Evolutionary conservation across 192 early-diverging fungal species (phyloP).

Genomic region (Coemansia umbellata): DNA sequence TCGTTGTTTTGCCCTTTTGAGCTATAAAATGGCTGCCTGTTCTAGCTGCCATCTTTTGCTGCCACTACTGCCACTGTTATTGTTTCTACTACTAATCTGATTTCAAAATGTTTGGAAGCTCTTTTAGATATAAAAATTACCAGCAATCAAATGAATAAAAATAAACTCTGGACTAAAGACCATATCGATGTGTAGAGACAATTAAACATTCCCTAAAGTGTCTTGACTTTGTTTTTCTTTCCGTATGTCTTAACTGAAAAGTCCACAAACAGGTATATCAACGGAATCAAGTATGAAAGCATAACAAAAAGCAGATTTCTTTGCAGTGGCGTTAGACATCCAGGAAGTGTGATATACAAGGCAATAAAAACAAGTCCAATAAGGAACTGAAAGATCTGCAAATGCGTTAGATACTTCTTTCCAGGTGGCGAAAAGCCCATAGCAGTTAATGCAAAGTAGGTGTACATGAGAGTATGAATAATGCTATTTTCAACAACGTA

Average conservation of each 20-base stretch:
- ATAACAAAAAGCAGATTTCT: conserved; percentile 65
- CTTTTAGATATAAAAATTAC: conserved; percentile 2
- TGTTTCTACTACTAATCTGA: too few species aligned
- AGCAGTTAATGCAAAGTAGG: conserved; percentile 73
- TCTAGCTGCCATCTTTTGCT: too few species aligned
- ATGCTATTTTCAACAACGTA: conserved; percentile 78
- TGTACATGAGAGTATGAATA: conserved; percentile 86
- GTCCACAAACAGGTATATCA: conserved; percentile 77
- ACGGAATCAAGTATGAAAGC: conserved; percentile 69
- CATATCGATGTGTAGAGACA: too few species aligned
- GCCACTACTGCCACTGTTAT: too few species aligned
- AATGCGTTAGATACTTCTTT: conserved; percentile 76
- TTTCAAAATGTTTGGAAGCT: background rate
- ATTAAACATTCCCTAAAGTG: too few species aligned
- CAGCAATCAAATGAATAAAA: background rate
- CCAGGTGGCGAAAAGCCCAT: conserved; percentile 72
- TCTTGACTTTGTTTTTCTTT: conserved; percentile 41
- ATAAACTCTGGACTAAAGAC: too few species aligned
- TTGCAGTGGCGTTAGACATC: conserved; percentile 57
- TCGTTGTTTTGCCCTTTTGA: too few species aligned
- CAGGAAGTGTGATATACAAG: conserved; percentile 63
- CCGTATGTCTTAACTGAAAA: conserved; percentile 74
- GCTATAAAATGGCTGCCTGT: too few species aligned
- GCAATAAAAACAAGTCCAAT: conserved; percentile 65
- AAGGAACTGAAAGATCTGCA: conserved; percentile 86